phyloP scores from a whole-genome alignment of 805 yeast species.

The Candida taoyuanica region DNA sequence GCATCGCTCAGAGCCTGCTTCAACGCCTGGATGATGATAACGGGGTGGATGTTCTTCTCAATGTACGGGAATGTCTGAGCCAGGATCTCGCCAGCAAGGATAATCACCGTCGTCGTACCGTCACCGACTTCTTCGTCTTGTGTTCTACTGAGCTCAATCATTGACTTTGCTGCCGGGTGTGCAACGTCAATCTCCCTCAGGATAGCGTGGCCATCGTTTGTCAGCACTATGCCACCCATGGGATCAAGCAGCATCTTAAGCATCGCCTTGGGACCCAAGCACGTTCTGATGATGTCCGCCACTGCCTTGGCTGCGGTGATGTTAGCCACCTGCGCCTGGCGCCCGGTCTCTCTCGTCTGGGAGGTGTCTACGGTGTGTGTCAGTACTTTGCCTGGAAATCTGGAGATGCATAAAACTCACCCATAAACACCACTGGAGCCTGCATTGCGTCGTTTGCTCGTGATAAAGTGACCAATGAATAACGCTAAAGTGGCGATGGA shows the following conservation, averaged over 20 bases:
- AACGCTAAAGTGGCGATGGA: not conserved
- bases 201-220: constrained; percentile 98
- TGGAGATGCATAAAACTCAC: constrained; percentile 26
- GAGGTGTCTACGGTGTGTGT: constrained; percentile 51
- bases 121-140: constrained; percentile 99
- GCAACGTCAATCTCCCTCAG: constrained; percentile 95
- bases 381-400: constrained; percentile 1
- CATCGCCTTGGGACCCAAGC: constrained; percentile 99
- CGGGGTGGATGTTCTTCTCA: constrained; percentile 96
- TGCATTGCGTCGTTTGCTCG: constrained; percentile 42
- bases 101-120: constrained; percentile 96
- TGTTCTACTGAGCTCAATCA: constrained; percentile 94
- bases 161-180: constrained; percentile 98
- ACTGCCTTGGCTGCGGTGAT: constrained; percentile 99
- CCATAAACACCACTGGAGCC: constrained; percentile 81
- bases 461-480: not conserved
- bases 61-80: constrained; percentile 94
- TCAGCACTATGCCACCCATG: constrained; percentile 86
- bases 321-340: constrained; percentile 94
- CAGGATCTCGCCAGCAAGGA: constrained; percentile 92
- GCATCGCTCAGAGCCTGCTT: constrained; percentile 91
- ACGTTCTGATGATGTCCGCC: constrained; percentile 94
- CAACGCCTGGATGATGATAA: constrained; percentile 89
- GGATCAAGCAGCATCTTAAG: constrained; percentile 96
- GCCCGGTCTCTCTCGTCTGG: constrained; percentile 91